These are phyloP conservation scores for Calycina herbarum DNA, from an alignment of 2,329 filamentous ascomycete species.

Conservation along the genomic window DNA sequence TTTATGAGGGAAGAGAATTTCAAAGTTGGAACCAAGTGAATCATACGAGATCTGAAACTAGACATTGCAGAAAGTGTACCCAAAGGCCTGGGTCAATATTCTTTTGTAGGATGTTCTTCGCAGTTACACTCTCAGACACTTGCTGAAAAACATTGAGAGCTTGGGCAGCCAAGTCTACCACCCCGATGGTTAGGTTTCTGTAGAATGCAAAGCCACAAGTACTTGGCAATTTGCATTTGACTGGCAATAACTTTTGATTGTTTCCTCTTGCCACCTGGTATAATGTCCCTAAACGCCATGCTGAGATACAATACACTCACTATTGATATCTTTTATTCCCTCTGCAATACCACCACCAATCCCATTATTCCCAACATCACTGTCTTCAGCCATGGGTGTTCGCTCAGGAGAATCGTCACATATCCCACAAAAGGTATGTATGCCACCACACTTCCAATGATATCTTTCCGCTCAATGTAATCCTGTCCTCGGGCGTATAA, in stretches of 20 bases:
- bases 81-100: too few species aligned
- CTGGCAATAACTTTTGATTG: conserved; percentile 7
- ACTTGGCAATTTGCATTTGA: not conserved
- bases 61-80: too few species aligned
- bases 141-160: too few species aligned
- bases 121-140: too few species aligned
- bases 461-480: conserved; percentile 82
- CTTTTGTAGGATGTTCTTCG: too few species aligned
- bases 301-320: not conserved
- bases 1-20: too few species aligned
- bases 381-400: conserved; percentile 96
- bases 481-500: conserved; percentile 84
- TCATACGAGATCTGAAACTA: too few species aligned
- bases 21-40: too few species aligned
- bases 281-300: conserved; percentile 31
- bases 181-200: not conserved
- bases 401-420: conserved; percentile 91
- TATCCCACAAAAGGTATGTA: conserved; percentile 96
- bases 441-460: conserved; percentile 87
- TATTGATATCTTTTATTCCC: conserved; percentile 59
- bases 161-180: not conserved
- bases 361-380: conserved; percentile 95
- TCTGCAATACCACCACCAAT: conserved; percentile 84
- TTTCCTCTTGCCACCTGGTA: conserved; percentile 14
- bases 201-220: not conserved